Base-by-base conservation (phyloP, 1,139 yeast species). In the Zygoascus meyerae region DNA sequence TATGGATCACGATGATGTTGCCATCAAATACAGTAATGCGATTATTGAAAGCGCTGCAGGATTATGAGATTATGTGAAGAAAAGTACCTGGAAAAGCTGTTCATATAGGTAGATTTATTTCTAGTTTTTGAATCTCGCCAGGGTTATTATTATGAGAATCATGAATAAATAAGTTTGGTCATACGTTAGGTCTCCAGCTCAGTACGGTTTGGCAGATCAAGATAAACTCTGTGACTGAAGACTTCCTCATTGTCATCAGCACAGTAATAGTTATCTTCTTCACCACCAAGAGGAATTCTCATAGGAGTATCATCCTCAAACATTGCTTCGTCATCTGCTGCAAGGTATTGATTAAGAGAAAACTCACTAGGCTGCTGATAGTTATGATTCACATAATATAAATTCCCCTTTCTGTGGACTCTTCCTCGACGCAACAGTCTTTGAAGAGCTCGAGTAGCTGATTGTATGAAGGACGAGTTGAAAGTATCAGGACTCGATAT, bases 261-360 rank as follows among this genome's bases (percentile, higher is more conserved):
- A 45, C 61, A 55, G 48, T 59, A 65, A 39, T 55, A 57, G 21
- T 58, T 57, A 42, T 63, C 67, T 34, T 62, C 68, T 29, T 63
- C 70, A 2, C 62, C 51, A 8, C 21, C 18, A 11, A 42, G 34
- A 5, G 67, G 66, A 31, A 67, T 59, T 15, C 67, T 55, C 50
- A 64, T 56, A 9, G 68, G 63, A 45, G 64, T 62, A 37, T 61
- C 64, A 37, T 61, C 64, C 36, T 61, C 55, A 48, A 67, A 67
- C 60, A 66, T 57, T 17, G 67, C 68, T 32, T 64, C 64, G 48
- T 67, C 70, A 48, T 62, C 65, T 1, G 66, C 65, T n/a, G 67
- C 60, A 34, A 67, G 54, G 40, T 63, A 60, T 49, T 66, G 67
- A 5, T 64, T 54, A 28, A 67, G 55, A n/a, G 67, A 57, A 42